Conservation (phyloP, 768 basidiomycete species). For the Sporobolomyces roseus region DNA sequence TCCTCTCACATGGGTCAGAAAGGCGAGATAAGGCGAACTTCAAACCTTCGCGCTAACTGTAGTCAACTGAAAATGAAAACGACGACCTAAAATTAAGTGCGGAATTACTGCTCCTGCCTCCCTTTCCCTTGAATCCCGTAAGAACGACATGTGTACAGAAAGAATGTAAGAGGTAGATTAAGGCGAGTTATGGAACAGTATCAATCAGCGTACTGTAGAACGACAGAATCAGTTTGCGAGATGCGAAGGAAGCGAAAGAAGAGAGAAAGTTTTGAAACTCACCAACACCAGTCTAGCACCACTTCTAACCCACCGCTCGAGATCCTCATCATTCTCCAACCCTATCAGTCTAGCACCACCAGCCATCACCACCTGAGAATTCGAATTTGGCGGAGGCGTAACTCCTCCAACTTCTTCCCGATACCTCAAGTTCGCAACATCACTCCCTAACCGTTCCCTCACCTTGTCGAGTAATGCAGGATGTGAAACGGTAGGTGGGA, state of each 20-base stretch:
- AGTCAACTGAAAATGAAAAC: too few relatives aligned
- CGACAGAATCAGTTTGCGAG: background rate
- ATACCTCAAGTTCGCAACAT: constrained; percentile 66
- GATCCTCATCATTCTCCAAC: constrained; percentile 38
- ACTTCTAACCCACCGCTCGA: constrained; percentile 44
- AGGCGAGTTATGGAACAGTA: too few relatives aligned
- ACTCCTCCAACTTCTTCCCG: constrained; percentile 34
- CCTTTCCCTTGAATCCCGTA: too few relatives aligned
- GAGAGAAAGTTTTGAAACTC: background rate
- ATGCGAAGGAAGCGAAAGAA: too few relatives aligned
- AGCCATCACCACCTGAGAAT: constrained; percentile 33
- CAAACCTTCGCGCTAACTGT: too few relatives aligned
- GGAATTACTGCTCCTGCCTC: too few relatives aligned
- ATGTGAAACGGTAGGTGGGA: constrained; percentile 84
- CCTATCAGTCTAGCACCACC: constrained; percentile 41
- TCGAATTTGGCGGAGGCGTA: background rate
- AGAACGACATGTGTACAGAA: too few relatives aligned
- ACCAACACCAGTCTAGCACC: constrained; percentile 41
- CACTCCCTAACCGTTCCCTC: constrained; percentile 73
- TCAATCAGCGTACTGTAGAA: background rate
- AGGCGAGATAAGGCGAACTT: too few relatives aligned
- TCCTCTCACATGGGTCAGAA: too few relatives aligned
- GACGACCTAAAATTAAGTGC: too few relatives aligned
- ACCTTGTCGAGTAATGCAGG: constrained; percentile 87
- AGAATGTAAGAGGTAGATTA: too few relatives aligned